Base-by-base conservation (phyloP, 176 grass and related monocot genomes). In the Oryza coarctata region DNA sequence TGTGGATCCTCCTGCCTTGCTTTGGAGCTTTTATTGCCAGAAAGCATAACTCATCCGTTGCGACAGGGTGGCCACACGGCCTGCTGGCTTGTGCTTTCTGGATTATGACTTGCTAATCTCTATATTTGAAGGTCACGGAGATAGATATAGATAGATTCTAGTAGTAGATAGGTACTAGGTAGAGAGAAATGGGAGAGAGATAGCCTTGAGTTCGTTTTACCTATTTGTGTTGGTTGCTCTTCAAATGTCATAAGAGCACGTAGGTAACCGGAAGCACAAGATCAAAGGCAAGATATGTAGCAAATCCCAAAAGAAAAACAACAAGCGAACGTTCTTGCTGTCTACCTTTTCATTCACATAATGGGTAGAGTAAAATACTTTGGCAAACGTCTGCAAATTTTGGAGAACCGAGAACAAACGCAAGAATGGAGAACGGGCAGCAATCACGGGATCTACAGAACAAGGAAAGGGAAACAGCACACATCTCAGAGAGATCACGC, bases 1-100 rank as follows among this genome's bases (percentile, higher is more conserved):
- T n/a, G n/a, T 80, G 57, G 74, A 68, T 74, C 67, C 81, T 62
- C 66, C 44, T 14, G 83, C 83, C 65, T 47, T 78, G 68, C 79
- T 82, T 86, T 86, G 29, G 83, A 78, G 83, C 88, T 83, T 90
- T 90, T 74, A 58, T 64, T 82, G 38, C 74, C 68, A 28, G 60
- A 82, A 90, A 83, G 47, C 79, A 33, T 63, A 23, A 8, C 63
- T 69, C 79, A 23, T 50, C 60, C 32, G 79, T 11, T 20, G 60
- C 18, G 30, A 63, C 50, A 76, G 72, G 41, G 78, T 77, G 78
- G 29, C 65, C 79, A 72, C 60, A 39, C 28, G 29, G 78, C 44
- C 72, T 81, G 71, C n/a, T 52, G 65, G 65, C 31, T 52, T 36
- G 22, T 67, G 66, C 38, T 41, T 52, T 45, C 78, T 5, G 22